These are phyloP conservation scores for Graphilbum sp. DNA, from an alignment of 2,329 filamentous ascomycete genomes.

Conservation along the genomic window DNA sequence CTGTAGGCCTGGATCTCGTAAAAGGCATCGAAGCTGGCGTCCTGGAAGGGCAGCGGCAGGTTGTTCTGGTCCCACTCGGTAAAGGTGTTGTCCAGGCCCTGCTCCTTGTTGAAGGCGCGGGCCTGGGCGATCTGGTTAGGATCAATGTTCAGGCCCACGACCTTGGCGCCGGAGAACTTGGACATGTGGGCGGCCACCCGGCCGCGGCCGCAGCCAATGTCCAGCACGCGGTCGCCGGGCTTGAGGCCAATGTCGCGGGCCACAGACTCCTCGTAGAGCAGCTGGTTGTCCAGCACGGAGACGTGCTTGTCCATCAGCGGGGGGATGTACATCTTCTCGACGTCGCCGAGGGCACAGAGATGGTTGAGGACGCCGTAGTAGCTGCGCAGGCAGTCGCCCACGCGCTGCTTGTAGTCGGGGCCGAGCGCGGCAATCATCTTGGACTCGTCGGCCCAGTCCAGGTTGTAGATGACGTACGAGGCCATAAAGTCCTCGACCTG, in stretches of 20 bases:
- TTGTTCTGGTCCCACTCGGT: constrained; percentile 33
- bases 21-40: constrained; percentile 32
- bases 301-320: constrained; percentile 33
- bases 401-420: constrained; percentile 29
- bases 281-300: constrained; percentile 32
- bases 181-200: constrained; percentile 37
- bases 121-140: constrained; percentile 33
- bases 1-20: constrained; percentile 42
- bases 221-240: constrained; percentile 28
- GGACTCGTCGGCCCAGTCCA: constrained; percentile 34
- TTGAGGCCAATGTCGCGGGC: constrained; percentile 28
- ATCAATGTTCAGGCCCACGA: constrained; percentile 38
- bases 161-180: constrained; percentile 26
- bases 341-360: constrained; percentile 35
- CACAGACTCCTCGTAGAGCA: constrained; percentile 34
- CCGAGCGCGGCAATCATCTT: constrained; percentile 31
- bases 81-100: constrained; percentile 28
- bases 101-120: constrained; percentile 23
- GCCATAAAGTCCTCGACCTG: constrained; percentile 39
- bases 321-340: constrained; percentile 43
- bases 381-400: constrained; percentile 31
- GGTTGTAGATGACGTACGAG: constrained; percentile 38
- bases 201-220: constrained; percentile 35
- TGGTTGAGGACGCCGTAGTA: constrained; percentile 40
- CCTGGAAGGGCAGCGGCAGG: constrained; percentile 32